Percentiles rank a stretch among this genome's conserved stretches.
phyloP scores from a whole-genome alignment of 1,284 basidiomycete genomes.

The Ceratobasidium sp. region DNA sequence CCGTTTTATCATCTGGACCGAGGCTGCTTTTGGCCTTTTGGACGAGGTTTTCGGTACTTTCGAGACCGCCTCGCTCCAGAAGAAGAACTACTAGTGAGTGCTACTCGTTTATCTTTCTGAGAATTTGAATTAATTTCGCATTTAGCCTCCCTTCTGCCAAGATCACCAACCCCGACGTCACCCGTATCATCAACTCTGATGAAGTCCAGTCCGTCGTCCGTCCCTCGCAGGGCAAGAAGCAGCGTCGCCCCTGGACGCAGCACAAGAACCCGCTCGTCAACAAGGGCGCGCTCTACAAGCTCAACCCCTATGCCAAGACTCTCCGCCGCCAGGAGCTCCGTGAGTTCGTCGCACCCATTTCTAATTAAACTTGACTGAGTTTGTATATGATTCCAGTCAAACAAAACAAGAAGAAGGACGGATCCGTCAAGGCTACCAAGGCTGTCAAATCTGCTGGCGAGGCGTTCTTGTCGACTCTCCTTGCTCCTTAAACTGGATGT shows the following conservation, averaged over 20 bases:
- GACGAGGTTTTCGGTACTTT: conserved; percentile 96
- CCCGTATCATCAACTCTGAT: conserved; percentile 97
- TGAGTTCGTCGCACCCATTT: conserved; percentile 51
- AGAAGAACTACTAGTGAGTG: conserved; percentile 90
- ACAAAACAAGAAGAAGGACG: conserved; percentile 79
- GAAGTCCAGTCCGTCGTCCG: conserved; percentile 97
- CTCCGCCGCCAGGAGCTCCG: conserved; percentile 86
- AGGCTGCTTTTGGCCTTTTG: conserved; percentile 90
- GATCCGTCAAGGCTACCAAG: conserved; percentile 70
- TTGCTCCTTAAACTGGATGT: conserved; percentile 70
- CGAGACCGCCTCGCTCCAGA: conserved; percentile 82
- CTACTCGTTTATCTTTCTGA: conserved; percentile 20
- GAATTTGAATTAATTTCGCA: not conserved
- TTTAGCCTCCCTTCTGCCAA: conserved; percentile 88
- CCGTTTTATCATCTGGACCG: conserved; percentile 99
- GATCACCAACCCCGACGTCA: conserved; percentile 97
- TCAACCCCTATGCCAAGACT: conserved; percentile 99
- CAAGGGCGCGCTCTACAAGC: conserved; percentile 95
- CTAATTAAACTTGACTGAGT: conserved; percentile 26
- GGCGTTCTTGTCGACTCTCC: conserved; percentile 86
- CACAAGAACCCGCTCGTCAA: conserved; percentile 99
- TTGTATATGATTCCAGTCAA: conserved; percentile 50
- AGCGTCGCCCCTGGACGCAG: conserved; percentile 97
- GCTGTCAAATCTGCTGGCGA: conserved; percentile 74
- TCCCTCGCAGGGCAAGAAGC: conserved; percentile 77